Conservation (phyloP, 768 basidiomycete species). For the Mycena belliarum region DNA sequence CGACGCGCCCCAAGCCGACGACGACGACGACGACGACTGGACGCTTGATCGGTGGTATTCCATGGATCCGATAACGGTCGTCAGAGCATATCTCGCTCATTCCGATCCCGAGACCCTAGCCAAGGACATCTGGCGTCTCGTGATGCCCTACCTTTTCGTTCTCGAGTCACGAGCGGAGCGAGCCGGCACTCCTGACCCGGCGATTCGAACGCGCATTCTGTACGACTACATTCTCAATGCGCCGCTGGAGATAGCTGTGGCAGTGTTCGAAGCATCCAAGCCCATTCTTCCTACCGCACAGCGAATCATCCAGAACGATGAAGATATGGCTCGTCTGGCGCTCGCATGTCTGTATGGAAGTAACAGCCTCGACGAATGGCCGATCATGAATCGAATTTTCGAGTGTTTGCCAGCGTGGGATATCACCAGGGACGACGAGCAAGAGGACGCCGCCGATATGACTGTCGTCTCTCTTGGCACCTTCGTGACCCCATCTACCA, state of each 20-base stretch:
- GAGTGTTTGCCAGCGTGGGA: constrained; percentile 96
- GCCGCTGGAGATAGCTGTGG: constrained; percentile 65
- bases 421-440: constrained; percentile 52
- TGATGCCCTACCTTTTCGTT: constrained; percentile 92
- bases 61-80: constrained; percentile 63
- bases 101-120: constrained; percentile 69
- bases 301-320: constrained; percentile 78
- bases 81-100: constrained; percentile 74
- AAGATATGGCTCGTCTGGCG: constrained; percentile 83
- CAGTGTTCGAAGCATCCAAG: constrained; percentile 90
- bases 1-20: constrained; percentile 57
- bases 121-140: constrained; percentile 69
- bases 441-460: constrained; percentile 77
- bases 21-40: constrained; percentile 61
- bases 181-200: constrained; percentile 65
- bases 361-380: constrained; percentile 69
- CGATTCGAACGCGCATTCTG: constrained; percentile 62
- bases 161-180: constrained; percentile 89
- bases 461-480: constrained; percentile 79
- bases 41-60: constrained; percentile 71
- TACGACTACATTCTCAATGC: constrained; percentile 73
- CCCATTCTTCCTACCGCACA: constrained; percentile 73
- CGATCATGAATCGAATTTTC: constrained; percentile 87
- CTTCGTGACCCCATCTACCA: constrained; percentile 76
- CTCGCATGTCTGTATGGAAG: constrained; percentile 89